These are phyloP conservation scores for Vaccinium macrocarpon DNA, from an alignment of 148 eudicot genomes.

Conservation along the genomic window DNA sequence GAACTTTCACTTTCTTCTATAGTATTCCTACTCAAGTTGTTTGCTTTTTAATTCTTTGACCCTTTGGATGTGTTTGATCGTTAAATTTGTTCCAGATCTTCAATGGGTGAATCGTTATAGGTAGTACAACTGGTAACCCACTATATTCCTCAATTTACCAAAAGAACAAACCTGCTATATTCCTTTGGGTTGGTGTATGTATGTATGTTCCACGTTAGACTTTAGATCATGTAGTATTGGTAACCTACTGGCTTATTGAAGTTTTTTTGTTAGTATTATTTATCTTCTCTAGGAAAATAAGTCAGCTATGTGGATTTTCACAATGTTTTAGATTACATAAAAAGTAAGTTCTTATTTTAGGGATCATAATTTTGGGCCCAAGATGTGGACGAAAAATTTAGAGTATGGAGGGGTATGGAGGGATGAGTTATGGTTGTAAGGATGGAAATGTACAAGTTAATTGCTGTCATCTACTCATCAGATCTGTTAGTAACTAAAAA, in stretches of 20 bases:
- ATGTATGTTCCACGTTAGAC: background rate
- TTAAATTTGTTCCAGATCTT: background rate
- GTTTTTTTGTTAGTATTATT: background rate
- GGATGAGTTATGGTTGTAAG: background rate
- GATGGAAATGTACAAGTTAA: background rate
- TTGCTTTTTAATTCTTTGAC: background rate
- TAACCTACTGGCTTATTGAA: slow-evolving; percentile 6
- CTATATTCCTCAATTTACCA: background rate
- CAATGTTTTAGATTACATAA: background rate
- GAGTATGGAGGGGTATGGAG: too few relatives aligned
- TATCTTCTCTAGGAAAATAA: background rate
- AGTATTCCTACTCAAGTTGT: background rate
- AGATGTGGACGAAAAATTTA: too few relatives aligned
- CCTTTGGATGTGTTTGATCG: slow-evolving; percentile 1
- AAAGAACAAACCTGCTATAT: background rate
- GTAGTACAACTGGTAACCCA: background rate
- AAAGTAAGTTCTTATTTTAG: background rate
- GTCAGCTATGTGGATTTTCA: background rate
- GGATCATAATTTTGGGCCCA: background rate
- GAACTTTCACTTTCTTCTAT: background rate
- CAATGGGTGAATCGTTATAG: background rate
- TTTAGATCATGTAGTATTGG: background rate
- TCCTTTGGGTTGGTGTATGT: background rate
- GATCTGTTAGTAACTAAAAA: background rate
- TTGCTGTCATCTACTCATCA: background rate